These are phyloP conservation scores for Vinca minor DNA, from an alignment of 257 asterid species.

Conservation along the genomic window DNA sequence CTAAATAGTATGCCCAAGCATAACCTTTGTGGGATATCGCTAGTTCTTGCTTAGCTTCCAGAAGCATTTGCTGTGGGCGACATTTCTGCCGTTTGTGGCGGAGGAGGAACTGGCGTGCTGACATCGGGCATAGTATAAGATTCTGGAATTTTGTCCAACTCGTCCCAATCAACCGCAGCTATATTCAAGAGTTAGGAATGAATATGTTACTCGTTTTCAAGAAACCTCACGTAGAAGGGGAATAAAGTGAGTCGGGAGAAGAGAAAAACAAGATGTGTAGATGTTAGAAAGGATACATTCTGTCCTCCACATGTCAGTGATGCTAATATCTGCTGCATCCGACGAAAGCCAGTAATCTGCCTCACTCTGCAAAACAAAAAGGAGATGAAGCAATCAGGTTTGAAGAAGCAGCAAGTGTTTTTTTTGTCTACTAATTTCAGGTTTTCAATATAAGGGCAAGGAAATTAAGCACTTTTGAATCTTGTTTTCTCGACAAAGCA, in stretches of 20 bases:
- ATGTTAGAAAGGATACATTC: constrained; percentile 51
- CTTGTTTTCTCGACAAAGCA: not conserved
- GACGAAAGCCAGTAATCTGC: constrained; percentile 67
- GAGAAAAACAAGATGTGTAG: not conserved
- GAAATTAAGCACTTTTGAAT: not conserved
- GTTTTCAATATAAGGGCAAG: not conserved
- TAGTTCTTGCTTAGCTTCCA: constrained; percentile 21
- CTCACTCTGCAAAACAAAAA: constrained; percentile 43
- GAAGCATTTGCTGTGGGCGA: constrained; percentile 28
- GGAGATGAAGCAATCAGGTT: not conserved
- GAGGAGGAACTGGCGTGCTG: constrained; percentile 37
- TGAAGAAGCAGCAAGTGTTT: not conserved
- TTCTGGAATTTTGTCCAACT: constrained; percentile 40
- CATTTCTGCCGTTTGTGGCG: constrained; percentile 29
- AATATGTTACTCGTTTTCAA: not conserved
- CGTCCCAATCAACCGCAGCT: constrained; percentile 41
- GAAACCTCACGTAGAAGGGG: constrained; percentile 1
- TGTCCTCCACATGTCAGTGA: constrained; percentile 65
- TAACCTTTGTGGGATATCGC: not conserved
- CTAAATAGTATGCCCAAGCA: not conserved
- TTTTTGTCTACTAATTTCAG: not conserved
- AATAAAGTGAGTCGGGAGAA: not conserved
- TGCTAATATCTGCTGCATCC: constrained; percentile 53
- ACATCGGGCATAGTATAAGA: constrained; percentile 26
- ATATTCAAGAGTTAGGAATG: constrained; percentile 32